Percentiles rank a stretch among this genome's conserved stretches.
These are phyloP conservation scores for Neonothopanus nambi DNA, from an alignment of 1,284 basidiomycete genomes.

Conservation along the genomic window DNA sequence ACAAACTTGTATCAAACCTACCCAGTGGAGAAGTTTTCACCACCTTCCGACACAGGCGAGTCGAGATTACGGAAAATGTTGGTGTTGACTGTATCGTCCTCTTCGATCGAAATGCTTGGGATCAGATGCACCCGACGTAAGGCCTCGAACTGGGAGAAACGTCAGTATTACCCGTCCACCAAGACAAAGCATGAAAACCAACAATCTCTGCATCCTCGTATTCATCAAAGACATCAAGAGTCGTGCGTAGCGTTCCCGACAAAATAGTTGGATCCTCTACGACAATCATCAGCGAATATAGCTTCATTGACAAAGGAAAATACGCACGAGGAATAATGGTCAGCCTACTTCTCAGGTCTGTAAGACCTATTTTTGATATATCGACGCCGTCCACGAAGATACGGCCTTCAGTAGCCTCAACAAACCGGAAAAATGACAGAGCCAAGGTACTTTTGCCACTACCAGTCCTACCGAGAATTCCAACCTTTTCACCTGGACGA, in stretches of 20 bases:
- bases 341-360: conserved; percentile 80
- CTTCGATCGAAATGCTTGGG: conserved; percentile 54
- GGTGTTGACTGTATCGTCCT: conserved; percentile 61
- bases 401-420: conserved; percentile 81
- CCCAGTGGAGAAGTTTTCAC: conserved; percentile 93
- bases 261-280: conserved; percentile 89
- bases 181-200: conserved; percentile 25
- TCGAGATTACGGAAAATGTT: conserved; percentile 90
- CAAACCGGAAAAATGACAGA: conserved; percentile 93
- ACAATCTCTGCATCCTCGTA: conserved; percentile 87
- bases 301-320: neutral
- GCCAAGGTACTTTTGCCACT: conserved; percentile 90
- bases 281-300: neutral
- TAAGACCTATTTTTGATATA: conserved; percentile 83
- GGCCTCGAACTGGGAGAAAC: conserved; percentile 68
- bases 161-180: neutral
- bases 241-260: conserved; percentile 83
- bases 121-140: conserved; percentile 88
- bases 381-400: conserved; percentile 91
- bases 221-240: conserved; percentile 89
- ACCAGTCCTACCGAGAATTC: conserved; percentile 79
- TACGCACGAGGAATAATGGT: conserved; percentile 90
- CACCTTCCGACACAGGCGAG: conserved; percentile 82
- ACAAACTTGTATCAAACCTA: conserved; percentile 30
- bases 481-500: conserved; percentile 71